These are phyloP conservation scores for Petunia secreta DNA, from an alignment of 257 asterid genomes.

Conservation along the genomic window DNA sequence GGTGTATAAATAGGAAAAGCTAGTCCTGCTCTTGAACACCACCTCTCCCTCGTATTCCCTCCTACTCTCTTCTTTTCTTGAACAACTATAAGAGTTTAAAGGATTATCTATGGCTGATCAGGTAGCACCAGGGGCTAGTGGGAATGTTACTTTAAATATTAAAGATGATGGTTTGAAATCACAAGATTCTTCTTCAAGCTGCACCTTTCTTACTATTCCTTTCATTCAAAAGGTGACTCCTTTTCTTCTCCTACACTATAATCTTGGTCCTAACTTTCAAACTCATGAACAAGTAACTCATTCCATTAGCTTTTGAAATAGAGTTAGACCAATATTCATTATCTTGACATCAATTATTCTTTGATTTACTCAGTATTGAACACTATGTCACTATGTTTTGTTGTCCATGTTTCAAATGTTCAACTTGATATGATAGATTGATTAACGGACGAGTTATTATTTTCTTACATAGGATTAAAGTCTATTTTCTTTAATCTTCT, in stretches of 20 bases:
- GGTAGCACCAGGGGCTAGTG: slow-evolving; percentile 47
- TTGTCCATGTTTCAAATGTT: no score
- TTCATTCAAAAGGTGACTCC: slow-evolving; percentile 71
- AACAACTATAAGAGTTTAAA: not conserved
- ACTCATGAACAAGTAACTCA: no score
- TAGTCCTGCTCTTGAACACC: not conserved
- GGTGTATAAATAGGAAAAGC: not conserved
- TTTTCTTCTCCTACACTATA: not conserved
- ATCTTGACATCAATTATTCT: no score
- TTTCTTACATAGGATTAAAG: no score
- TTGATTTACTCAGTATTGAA: no score
- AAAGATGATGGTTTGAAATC: slow-evolving; percentile 47
- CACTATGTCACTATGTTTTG: no score
- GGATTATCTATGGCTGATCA: slow-evolving; percentile 50
- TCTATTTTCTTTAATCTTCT: no score
- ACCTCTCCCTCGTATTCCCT: not conserved
- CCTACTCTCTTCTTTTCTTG: not conserved
- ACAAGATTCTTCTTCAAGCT: slow-evolving; percentile 33
- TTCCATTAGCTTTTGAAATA: no score
- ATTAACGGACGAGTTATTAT: no score
- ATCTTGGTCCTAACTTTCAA: no score
- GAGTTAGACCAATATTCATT: no score
- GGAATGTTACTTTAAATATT: slow-evolving; percentile 50
- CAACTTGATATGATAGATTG: no score
- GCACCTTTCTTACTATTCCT: slow-evolving; percentile 53